Percentiles rank a stretch among this genome's conserved stretches.
phyloP scores from a whole-genome alignment of 495 filamentous ascomycete species.

The Neurospora terricola region DNA sequence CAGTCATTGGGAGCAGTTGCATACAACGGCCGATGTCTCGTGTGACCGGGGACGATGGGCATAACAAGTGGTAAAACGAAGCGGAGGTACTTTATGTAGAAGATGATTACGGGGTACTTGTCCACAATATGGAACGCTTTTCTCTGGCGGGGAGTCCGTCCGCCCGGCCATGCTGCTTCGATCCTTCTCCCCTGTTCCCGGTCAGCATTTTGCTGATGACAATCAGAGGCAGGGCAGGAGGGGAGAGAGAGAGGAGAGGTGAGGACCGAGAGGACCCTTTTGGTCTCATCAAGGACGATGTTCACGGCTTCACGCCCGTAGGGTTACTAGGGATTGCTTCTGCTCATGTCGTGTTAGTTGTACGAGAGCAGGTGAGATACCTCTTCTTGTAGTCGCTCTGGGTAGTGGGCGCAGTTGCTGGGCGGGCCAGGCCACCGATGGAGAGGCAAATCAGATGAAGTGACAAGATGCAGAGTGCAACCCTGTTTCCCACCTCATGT shows the following conservation, averaged over 20 bases:
- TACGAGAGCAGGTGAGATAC: not conserved
- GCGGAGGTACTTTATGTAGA: not conserved
- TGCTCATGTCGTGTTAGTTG: not conserved
- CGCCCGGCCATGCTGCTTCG: not conserved
- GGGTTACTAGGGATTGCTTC: not conserved
- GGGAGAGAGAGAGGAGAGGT: not conserved
- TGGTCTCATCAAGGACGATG: not conserved
- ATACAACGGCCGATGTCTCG: not conserved
- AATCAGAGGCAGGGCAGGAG: not conserved
- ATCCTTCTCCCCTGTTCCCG: not conserved
- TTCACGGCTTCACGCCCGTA: not conserved
- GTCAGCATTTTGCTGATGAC: not conserved
- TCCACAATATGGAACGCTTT: not conserved
- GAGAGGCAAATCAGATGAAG: not conserved
- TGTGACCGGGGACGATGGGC: not conserved
- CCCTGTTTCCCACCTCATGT: not conserved
- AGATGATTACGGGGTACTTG: not conserved
- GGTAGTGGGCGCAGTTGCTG: not conserved
- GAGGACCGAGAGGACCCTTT: not conserved
- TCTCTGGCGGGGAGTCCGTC: not conserved
- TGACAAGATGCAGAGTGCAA: not conserved
- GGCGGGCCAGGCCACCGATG: not conserved
- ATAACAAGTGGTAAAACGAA: not conserved
- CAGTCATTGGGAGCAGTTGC: not conserved
- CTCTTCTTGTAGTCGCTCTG: not conserved